Evolutionary conservation across 345 rosid species (phyloP).

Genomic region (Linum usitatissimum): DNA sequence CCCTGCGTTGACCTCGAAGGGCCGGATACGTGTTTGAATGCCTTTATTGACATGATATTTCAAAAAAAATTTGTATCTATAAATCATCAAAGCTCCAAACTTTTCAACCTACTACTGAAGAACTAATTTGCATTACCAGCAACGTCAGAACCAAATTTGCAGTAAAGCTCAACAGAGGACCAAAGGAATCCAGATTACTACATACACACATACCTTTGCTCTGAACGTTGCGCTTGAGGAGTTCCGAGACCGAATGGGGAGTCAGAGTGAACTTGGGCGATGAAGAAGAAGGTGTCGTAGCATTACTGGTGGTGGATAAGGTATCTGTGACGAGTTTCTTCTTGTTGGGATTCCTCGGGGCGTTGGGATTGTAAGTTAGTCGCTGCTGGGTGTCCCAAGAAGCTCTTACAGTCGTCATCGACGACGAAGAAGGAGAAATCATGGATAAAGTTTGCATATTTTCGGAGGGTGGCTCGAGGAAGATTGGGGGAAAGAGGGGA

Average conservation of each 20-base stretch:
- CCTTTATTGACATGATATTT: no score
- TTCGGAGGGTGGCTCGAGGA: background rate
- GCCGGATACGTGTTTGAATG: no score
- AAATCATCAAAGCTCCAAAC: no score
- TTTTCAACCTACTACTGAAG: no score
- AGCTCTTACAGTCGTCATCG: constrained; percentile 32
- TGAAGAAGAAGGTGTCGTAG: constrained; percentile 14
- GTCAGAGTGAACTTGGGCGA: constrained; percentile 22
- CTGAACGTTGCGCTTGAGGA: constrained; percentile 37
- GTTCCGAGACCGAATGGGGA: constrained; percentile 36
- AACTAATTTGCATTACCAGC: background rate
- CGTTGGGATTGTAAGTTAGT: constrained; percentile 58
- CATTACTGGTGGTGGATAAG: constrained; percentile 11
- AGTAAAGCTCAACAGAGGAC: background rate
- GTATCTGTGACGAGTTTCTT: constrained; percentile 7
- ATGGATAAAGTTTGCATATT: constrained; percentile 29
- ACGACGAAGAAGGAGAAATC: constrained; percentile 15
- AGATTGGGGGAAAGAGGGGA: background rate
- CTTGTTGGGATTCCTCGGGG: constrained; percentile 45
- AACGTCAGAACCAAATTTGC: background rate
- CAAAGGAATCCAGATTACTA: background rate
- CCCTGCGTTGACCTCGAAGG: no score
- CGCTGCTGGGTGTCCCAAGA: constrained; percentile 59
- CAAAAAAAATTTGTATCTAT: no score
- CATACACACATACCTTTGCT: constrained; percentile 31